Base-by-base conservation (phyloP, 164 flowering plant species). In the Dillenia suffruticosa region DNA sequence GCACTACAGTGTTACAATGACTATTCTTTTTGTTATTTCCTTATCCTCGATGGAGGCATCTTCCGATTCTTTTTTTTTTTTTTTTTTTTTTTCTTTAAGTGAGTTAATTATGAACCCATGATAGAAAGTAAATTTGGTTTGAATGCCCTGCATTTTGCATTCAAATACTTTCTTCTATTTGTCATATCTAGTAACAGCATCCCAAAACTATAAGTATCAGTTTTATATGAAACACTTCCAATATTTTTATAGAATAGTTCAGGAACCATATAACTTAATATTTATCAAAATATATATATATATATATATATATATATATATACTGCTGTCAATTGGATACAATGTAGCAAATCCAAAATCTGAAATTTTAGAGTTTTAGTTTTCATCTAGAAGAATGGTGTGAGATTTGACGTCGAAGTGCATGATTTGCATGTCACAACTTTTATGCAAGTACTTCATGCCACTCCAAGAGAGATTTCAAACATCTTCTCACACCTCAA, bases 351-450 rank as follows among this genome's bases (percentile, higher is more conserved):
- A 52, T 51, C 76, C 76, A 17, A 63, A 64, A 54, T 72, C 69
- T 0, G 69, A 66, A 43, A 68, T 56, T 24, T 67, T 71, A 0
- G 71, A 68, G 3, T n/a, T 60, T 17, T 56, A 72, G 17, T 60
- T 58, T 11, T 66, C 56, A 26, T 72, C 69, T 0, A 72, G 61
- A 13, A 72, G 59, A 22, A 68, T 58, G 56, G 66, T 67, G 45
- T 71, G 70, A 19, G 68, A 68, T 61, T 72, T 72, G 45, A 72
- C 65, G 49, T 72, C 76, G 57, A 66, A 65, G 46, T 73, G 77
- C 32, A 73, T 15, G 10, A 46, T 71, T 40, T 62, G 51, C 45
- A 49, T 61, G 9, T 60, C 48, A 51, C 63, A 54, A 19, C 58
- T 63, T 58, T 49, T 48, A 46, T 32, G 59, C 49, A 55, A 51